Conservation (phyloP, 768 basidiomycete genomes). For the Mycena belliarum region DNA sequence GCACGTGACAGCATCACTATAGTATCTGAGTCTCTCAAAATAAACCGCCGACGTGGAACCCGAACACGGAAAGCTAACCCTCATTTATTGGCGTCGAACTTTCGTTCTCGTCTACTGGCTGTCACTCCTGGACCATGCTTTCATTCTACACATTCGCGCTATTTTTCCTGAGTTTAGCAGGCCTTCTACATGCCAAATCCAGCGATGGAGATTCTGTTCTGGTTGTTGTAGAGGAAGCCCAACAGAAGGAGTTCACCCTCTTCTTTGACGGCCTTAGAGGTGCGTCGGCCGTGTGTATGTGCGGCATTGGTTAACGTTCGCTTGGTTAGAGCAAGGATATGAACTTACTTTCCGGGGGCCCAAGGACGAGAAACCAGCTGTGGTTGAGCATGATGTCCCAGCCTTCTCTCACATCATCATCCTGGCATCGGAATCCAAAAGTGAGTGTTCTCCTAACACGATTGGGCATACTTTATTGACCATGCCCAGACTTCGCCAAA, state of each 20-base stretch:
- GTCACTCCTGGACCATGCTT: constrained; percentile 34
- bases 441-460: constrained; percentile 42
- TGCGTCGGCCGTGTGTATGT: constrained; percentile 29
- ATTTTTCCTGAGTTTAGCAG: constrained; percentile 30
- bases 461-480: constrained; percentile 5
- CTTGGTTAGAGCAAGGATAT: constrained; percentile 70
- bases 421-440: constrained; percentile 83
- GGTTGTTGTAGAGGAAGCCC: constrained; percentile 75
- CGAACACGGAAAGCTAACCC: background rate
- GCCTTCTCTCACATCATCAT: constrained; percentile 85
- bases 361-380: constrained; percentile 65
- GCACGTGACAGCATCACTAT: background rate
- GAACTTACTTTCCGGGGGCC: constrained; percentile 85
- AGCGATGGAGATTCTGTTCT: constrained; percentile 82
- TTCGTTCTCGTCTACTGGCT: constrained; percentile 16
- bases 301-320: constrained; percentile 1
- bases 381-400: constrained; percentile 71
- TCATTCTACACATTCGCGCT: constrained; percentile 35
- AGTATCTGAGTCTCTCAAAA: constrained; percentile 9
- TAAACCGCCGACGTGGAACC: constrained; percentile 13
- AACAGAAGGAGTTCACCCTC: constrained; percentile 73
- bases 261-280: constrained; percentile 83
- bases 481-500: constrained; percentile 55
- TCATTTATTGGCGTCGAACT: constrained; percentile 10
- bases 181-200: constrained; percentile 58